Percentiles rank a stretch among this genome's conserved stretches.
These are phyloP conservation scores for Fusarium abutilonis DNA, from an alignment of 2,329 filamentous ascomycete genomes.

Conservation along the genomic window DNA sequence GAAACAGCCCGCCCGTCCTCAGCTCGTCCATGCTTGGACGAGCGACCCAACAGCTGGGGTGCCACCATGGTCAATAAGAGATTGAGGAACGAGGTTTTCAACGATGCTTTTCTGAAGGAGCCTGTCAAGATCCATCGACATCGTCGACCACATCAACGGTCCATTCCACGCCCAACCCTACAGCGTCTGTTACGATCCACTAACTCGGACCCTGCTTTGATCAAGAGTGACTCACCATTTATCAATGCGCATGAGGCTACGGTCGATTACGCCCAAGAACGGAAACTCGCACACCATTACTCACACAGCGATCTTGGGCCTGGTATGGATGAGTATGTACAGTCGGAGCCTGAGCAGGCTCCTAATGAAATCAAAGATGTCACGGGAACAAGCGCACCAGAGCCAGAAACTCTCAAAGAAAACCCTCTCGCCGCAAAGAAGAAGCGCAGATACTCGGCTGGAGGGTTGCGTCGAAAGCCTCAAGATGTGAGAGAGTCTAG, in stretches of 20 bases:
- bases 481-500: constrained; percentile 75
- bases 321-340: constrained; percentile 40
- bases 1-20: not conserved
- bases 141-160: constrained; percentile 74
- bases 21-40: constrained; percentile 57
- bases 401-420: constrained; percentile 64
- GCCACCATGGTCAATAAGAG: constrained; percentile 90
- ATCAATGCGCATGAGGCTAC: constrained; percentile 9
- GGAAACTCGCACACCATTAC: constrained; percentile 34
- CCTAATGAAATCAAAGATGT: constrained; percentile 61
- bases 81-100: constrained; percentile 88
- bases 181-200: constrained; percentile 57
- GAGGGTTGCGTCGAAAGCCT: constrained; percentile 79
- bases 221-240: constrained; percentile 32
- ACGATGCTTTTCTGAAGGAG: constrained; percentile 88
- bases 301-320: constrained; percentile 51
- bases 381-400: constrained; percentile 72
- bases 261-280: constrained; percentile 7
- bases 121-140: constrained; percentile 83
- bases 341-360: constrained; percentile 49
- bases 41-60: constrained; percentile 79
- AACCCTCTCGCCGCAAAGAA: constrained; percentile 55
- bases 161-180: constrained; percentile 65
- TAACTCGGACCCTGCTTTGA: constrained; percentile 57
- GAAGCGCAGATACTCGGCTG: constrained; percentile 85